These are phyloP conservation scores for Pelargonium australe DNA, from an alignment of 441 rosid genomes.

Conservation along the genomic window DNA sequence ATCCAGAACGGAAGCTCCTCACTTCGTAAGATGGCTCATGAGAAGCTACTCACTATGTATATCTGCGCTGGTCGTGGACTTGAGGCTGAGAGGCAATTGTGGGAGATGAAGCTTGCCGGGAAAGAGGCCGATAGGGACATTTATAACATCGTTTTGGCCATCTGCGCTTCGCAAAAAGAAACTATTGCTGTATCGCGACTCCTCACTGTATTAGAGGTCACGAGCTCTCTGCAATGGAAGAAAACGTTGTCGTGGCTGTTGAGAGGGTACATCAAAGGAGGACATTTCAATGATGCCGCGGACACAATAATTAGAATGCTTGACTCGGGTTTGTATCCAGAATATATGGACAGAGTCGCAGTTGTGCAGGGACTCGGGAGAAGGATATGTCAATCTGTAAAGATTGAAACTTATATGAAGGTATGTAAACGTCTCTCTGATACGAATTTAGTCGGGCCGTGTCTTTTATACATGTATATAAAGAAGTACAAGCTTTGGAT, in stretches of 20 bases:
- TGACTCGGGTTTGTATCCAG: conserved; percentile 68
- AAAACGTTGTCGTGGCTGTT: conserved; percentile 73
- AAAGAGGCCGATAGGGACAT: conserved; percentile 75
- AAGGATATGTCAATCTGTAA: conserved; percentile 51
- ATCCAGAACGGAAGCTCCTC: conserved; percentile 53
- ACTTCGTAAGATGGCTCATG: conserved; percentile 56
- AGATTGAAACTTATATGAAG: conserved; percentile 50
- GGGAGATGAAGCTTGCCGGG: conserved; percentile 85
- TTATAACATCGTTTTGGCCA: conserved; percentile 71
- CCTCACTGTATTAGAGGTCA: conserved; percentile 48
- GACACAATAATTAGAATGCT: conserved; percentile 61
- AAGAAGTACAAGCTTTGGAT: conserved; percentile 74
- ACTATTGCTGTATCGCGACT: conserved; percentile 45
- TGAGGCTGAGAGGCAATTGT: conserved; percentile 76
- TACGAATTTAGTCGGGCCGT: conserved; percentile 60
- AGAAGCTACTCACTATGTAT: conserved; percentile 84
- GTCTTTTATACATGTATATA: conserved; percentile 63
- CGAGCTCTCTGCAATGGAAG: conserved; percentile 41
- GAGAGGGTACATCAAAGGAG: conserved; percentile 85
- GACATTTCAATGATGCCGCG: conserved; percentile 66
- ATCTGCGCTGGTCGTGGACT: conserved; percentile 73
- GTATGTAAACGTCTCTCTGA: conserved; percentile 61
- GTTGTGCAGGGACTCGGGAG: conserved; percentile 79
- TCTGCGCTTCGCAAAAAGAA: conserved; percentile 82
- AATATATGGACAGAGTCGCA: conserved; percentile 71